A percentile compares a stretch with the other conserved stretches of the same genome.
These are phyloP conservation scores for Beauveria varroae DNA, from an alignment of 2,329 filamentous ascomycete species.

Conservation along the genomic window DNA sequence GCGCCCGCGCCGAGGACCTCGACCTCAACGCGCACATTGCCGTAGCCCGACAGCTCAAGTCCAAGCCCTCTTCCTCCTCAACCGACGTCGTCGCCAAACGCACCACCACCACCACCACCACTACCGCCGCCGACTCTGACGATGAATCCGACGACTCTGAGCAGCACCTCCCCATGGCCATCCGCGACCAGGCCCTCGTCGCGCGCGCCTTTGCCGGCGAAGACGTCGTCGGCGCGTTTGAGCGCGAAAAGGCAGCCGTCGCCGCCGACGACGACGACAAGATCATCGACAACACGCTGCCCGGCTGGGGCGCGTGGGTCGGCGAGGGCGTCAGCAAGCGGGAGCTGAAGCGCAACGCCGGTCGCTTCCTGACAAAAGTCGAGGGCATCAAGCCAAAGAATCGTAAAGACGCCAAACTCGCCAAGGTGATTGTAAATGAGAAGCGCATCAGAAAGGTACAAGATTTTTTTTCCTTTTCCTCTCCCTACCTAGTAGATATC, in stretches of 20 bases:
- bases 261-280: constrained; percentile 76
- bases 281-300: constrained; percentile 73
- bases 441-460: constrained; percentile 77
- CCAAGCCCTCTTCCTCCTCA: constrained; percentile 10
- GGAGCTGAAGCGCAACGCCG: constrained; percentile 56
- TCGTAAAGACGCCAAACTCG: constrained; percentile 74
- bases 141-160: constrained; percentile 34
- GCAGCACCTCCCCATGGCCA: constrained; percentile 47
- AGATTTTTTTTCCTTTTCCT: too few species aligned
- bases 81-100: constrained; percentile 14
- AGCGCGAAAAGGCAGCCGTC: constrained; percentile 65
- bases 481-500: too few species aligned
- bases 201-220: constrained; percentile 83
- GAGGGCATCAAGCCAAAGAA: constrained; percentile 70
- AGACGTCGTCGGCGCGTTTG: constrained; percentile 75
- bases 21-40: constrained; percentile 27
- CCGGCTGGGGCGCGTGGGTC: constrained; percentile 90
- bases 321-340: constrained; percentile 72
- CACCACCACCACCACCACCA: constrained; percentile 14
- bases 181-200: constrained; percentile 61
- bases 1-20: constrained; percentile 26
- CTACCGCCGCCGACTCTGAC: constrained; percentile 24
- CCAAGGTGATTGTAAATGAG: constrained; percentile 86
- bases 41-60: constrained; percentile 22
- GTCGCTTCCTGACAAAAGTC: constrained; percentile 55